phyloP scores from a whole-genome alignment of 805 yeast genomes.

The Ascoidea tarda region DNA sequence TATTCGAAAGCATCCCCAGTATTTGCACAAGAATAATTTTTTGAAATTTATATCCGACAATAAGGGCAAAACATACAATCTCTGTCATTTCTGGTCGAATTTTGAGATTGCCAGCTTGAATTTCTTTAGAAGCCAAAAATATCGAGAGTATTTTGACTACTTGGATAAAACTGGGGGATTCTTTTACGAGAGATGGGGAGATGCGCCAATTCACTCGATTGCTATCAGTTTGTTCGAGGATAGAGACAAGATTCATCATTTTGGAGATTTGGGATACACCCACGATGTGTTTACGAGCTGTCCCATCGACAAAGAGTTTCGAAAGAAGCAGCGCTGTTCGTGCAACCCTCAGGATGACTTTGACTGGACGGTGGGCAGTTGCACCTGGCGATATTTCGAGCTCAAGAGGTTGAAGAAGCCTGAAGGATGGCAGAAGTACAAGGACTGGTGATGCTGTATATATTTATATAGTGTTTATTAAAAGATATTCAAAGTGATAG shows the following conservation, averaged over 20 bases:
- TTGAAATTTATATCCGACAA: slow-evolving; percentile 44
- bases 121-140: slow-evolving; percentile 55
- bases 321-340: too few relatives aligned
- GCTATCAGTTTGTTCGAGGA: slow-evolving; percentile 64
- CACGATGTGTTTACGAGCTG: slow-evolving; percentile 69
- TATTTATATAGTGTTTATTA: too few relatives aligned
- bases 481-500: too few relatives aligned
- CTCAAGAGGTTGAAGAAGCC: too few relatives aligned
- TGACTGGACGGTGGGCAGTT: too few relatives aligned
- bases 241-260: slow-evolving; percentile 63
- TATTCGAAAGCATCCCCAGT: slow-evolving; percentile 39
- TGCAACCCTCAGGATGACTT: too few relatives aligned
- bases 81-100: slow-evolving; percentile 83
- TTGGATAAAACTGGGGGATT: slow-evolving; percentile 68
- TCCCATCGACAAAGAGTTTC: slow-evolving; percentile 37
- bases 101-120: slow-evolving; percentile 80
- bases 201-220: slow-evolving; percentile 76
- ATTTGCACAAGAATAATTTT: slow-evolving; percentile 42
- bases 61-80: slow-evolving; percentile 33
- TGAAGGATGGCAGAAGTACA: too few relatives aligned
- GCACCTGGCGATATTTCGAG: too few relatives aligned
- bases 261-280: slow-evolving; percentile 66
- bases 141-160: slow-evolving; percentile 43
- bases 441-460: too few relatives aligned
- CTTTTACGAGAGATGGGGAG: slow-evolving; percentile 89